Base-by-base conservation (phyloP, 2,329 filamentous ascomycete genomes). In the Paraphaeosphaeria minitans region DNA sequence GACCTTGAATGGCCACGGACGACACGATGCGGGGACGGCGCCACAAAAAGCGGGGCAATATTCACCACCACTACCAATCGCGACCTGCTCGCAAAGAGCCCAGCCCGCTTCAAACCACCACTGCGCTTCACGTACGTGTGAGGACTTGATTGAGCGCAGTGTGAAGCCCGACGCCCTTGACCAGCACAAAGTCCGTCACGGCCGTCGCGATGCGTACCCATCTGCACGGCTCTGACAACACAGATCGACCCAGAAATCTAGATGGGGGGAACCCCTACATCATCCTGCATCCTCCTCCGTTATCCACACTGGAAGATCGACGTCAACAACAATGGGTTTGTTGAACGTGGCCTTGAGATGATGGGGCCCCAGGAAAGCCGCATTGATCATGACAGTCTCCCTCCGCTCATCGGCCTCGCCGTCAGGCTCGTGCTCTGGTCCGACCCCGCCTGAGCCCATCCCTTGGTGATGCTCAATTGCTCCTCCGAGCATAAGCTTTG, bases 341-440 rank as follows among this genome's bases (percentile, higher is more conserved):
- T 93, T 87, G 76, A 90, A 87, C 61, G 77, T 82, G 73, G 88
- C 90, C 16, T 67, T 67, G 13, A 72, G 68, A 77, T 86, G 88
- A 60, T 84, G 87, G 22, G 82, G 87, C 45, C 86, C 87, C 82
- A 90, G 84, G 61, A 93, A 87, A 21, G 91, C 87, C 29, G 90
- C 90, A 77, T 96, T 96, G 66, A 95, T 84, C 54, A 96, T 79
- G 71, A 88, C 93, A 1, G 91, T 95, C 78, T 94, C 89, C 59
- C 72, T 79, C 66, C 85, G 81, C 47, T 81, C 77, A 62, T 56
- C 53, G 55, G 56, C 63, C 62, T 67, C 65, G 63, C 67, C 64
- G 65, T 70, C 59, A 62, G 53, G 53, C 46, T 41, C 19, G 46
- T 57, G 48, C 47, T 55, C 35, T 39, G 59, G 50, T 55, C 60